Evolutionary conservation across 768 basidiomycete genomes (phyloP).

Genomic region (Collybia nuda): DNA sequence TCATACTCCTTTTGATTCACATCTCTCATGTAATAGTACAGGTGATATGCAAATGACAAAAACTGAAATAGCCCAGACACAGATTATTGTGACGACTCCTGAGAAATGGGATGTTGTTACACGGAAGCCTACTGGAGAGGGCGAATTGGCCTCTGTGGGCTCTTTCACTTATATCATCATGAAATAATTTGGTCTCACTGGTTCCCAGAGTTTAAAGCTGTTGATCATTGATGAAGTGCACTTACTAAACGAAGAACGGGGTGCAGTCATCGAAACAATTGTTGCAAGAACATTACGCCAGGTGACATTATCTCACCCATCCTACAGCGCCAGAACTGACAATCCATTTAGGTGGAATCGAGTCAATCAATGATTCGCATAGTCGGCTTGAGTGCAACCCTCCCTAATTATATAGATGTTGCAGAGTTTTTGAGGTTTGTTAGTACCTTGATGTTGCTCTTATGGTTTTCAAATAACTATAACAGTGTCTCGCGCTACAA

Average conservation of each 20-base stretch:
- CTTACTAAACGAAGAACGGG: slow-evolving; percentile 94
- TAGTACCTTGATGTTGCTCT: not conserved
- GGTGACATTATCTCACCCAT: slow-evolving; percentile 32
- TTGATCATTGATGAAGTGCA: slow-evolving; percentile 98
- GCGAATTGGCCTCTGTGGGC: slow-evolving; percentile 88
- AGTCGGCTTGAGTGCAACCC: slow-evolving; percentile 92
- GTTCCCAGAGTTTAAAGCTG: slow-evolving; percentile 79
- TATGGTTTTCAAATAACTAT: not conserved
- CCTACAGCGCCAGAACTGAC: not conserved
- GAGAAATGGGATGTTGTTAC: slow-evolving; percentile 99
- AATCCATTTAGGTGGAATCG: slow-evolving; percentile 75
- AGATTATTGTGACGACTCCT: slow-evolving; percentile 97
- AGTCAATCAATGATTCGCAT: slow-evolving; percentile 95
- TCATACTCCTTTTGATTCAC: not conserved
- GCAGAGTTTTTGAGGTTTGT: slow-evolving; percentile 87
- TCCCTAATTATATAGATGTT: slow-evolving; percentile 97
- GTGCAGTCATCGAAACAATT: slow-evolving; percentile 97
- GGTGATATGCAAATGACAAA: slow-evolving; percentile 98
- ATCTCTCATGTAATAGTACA: slow-evolving; percentile 23
- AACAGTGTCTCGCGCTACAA: slow-evolving; percentile 78
- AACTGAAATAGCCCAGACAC: slow-evolving; percentile 90
- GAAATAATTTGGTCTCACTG: not conserved
- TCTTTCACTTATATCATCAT: not conserved
- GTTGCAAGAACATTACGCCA: slow-evolving; percentile 94
- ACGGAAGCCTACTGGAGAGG: slow-evolving; percentile 94